Conservation (phyloP, 2,329 filamentous ascomycete species). For the Xylaria sp. region DNA sequence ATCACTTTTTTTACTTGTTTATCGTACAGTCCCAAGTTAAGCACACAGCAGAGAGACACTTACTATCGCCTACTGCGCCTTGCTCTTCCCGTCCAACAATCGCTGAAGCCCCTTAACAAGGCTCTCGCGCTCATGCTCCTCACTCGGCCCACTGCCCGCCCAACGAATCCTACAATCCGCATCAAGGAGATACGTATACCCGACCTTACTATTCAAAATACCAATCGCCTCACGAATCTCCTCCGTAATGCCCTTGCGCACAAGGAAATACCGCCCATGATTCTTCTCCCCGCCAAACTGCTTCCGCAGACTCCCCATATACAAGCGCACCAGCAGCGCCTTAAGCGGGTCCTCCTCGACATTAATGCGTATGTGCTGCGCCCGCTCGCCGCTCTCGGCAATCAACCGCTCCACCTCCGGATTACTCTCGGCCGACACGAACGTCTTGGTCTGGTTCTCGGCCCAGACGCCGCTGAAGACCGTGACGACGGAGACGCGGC, state of each 20-base stretch:
- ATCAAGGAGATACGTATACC: conserved; percentile 90
- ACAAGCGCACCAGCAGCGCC: conserved; percentile 52
- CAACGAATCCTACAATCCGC: conserved; percentile 83
- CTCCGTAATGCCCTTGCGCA: conserved; percentile 53
- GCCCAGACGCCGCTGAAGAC: conserved; percentile 84
- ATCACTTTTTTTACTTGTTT: conserved; percentile 11
- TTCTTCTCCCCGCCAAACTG: conserved; percentile 45
- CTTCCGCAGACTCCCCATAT: conserved; percentile 48
- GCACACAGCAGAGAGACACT: background rate
- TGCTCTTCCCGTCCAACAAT: conserved; percentile 48
- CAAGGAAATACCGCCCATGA: conserved; percentile 58
- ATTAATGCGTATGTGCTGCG: conserved; percentile 82
- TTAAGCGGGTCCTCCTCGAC: conserved; percentile 75
- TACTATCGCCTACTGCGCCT: conserved; percentile 4
- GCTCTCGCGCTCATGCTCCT: conserved; percentile 60
- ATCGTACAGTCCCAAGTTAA: conserved; percentile 4
- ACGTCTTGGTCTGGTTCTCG: conserved; percentile 70
- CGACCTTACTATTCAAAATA: conserved; percentile 82
- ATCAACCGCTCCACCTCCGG: conserved; percentile 62
- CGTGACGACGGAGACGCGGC: conserved; percentile 71
- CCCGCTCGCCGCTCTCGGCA: conserved; percentile 45
- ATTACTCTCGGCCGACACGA: conserved; percentile 61
- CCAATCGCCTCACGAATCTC: conserved; percentile 60
- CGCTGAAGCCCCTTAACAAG: conserved; percentile 60
- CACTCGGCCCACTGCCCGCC: conserved; percentile 74